phyloP scores from a whole-genome alignment of 139 green algal species.

The Haematococcus sp. region DNA sequence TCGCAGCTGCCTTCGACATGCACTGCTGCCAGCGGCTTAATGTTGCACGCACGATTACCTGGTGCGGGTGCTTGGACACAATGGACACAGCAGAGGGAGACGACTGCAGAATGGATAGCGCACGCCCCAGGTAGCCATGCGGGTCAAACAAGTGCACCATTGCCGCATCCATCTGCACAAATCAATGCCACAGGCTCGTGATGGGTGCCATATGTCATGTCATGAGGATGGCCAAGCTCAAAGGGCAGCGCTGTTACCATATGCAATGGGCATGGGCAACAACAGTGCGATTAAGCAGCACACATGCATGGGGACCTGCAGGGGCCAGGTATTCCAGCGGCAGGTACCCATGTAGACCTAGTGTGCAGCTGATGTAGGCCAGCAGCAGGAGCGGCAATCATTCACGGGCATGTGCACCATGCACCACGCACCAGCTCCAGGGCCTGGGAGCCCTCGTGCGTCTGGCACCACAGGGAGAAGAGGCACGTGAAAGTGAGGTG shows the following conservation, averaged over 20 bases:
- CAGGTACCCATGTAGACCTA: no score
- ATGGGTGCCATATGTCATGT: constrained; percentile 1
- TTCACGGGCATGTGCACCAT: no score
- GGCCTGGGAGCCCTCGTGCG: constrained; percentile 17
- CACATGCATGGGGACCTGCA: no score
- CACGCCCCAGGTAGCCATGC: constrained; percentile 46
- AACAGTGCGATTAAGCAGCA: no score
- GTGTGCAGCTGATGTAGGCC: no score
- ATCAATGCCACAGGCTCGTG: not conserved
- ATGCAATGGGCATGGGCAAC: no score
- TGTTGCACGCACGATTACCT: not conserved
- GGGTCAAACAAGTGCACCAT: constrained; percentile 45
- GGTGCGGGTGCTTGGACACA: constrained; percentile 34
- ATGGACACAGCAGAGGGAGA: constrained; percentile 35
- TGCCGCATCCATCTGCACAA: constrained; percentile 36
- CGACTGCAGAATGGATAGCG: constrained; percentile 44
- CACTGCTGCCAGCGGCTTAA: no score
- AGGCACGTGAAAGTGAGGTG: constrained; percentile 40
- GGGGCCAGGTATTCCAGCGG: no score
- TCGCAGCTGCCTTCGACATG: no score
- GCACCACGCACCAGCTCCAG: constrained; percentile 22
- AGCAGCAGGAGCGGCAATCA: no score
- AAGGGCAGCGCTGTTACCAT: no score
- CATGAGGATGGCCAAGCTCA: no score
- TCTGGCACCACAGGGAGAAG: constrained; percentile 36